These are phyloP conservation scores for Erythrophleum fordii DNA, from an alignment of 306 rosid species.

Conservation along the genomic window DNA sequence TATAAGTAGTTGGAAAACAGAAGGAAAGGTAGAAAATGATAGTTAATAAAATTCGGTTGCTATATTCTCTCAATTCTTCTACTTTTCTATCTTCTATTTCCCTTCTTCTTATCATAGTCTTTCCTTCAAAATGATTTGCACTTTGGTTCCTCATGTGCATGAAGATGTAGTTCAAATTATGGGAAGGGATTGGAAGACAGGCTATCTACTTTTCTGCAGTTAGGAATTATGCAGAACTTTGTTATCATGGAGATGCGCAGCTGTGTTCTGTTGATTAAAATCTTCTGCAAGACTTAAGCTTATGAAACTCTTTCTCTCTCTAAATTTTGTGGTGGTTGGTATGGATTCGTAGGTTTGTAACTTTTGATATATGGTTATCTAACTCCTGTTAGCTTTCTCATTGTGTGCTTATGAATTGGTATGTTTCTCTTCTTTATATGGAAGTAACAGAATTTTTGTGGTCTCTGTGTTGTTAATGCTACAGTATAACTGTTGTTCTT, in stretches of 20 bases:
- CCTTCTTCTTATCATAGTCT: neutral
- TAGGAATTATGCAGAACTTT: neutral
- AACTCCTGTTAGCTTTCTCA: constrained; percentile 6
- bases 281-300: constrained; percentile 25
- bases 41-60: too few relatives aligned
- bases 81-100: too few relatives aligned
- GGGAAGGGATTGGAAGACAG: constrained; percentile 16
- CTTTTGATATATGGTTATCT: constrained; percentile 16
- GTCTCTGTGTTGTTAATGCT: constrained; percentile 15
- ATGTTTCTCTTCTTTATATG: constrained; percentile 9
- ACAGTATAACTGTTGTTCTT: constrained; percentile 9
- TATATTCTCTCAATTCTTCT: too few relatives aligned
- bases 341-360: constrained; percentile 2
- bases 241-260: neutral
- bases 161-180: constrained; percentile 14
- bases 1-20: too few relatives aligned
- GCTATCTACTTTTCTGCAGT: constrained; percentile 8
- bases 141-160: neutral
- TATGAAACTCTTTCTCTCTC: neutral
- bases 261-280: constrained; percentile 25
- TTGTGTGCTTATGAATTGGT: constrained; percentile 12
- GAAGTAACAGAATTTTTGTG: constrained; percentile 6
- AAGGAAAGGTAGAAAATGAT: too few relatives aligned
- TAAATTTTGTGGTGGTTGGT: neutral
- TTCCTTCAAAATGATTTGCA: constrained; percentile 6